These are phyloP conservation scores for Cystobasidium slooffiae DNA, from an alignment of 1,284 basidiomycete genomes.

Conservation along the genomic window DNA sequence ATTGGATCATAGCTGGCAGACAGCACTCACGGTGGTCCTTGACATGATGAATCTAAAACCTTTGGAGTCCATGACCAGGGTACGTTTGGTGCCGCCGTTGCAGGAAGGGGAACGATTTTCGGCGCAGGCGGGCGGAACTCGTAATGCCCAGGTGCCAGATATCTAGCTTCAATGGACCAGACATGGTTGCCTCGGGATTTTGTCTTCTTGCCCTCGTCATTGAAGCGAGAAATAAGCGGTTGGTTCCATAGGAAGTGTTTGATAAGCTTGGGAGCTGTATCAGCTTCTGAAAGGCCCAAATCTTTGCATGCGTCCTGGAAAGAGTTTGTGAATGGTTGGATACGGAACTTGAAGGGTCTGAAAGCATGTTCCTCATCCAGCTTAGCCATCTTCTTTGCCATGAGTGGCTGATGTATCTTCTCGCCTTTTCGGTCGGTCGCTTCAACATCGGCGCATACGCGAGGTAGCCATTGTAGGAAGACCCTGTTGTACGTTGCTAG, in stretches of 20 bases:
- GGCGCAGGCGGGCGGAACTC: slow-evolving; percentile 89
- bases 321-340: slow-evolving; percentile 96
- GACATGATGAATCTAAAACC: slow-evolving; percentile 90
- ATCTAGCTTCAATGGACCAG: slow-evolving; percentile 97
- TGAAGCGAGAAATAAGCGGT: slow-evolving; percentile 93
- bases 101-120: slow-evolving; percentile 77
- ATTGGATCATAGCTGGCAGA: not conserved
- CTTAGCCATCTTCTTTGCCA: slow-evolving; percentile 93
- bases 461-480: slow-evolving; percentile 34
- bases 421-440: slow-evolving; percentile 92
- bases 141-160: slow-evolving; percentile 76
- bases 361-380: slow-evolving; percentile 95
- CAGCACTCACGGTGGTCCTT: slow-evolving; percentile 50
- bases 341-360: slow-evolving; percentile 98
- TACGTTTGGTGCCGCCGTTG: slow-evolving; percentile 76
- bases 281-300: slow-evolving; percentile 61
- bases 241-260: slow-evolving; percentile 94
- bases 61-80: slow-evolving; percentile 90
- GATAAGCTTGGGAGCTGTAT: slow-evolving; percentile 67
- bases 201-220: slow-evolving; percentile 98
- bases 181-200: slow-evolving; percentile 99
- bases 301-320: slow-evolving; percentile 83
- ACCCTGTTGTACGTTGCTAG: slow-evolving; percentile 20
- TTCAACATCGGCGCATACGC: slow-evolving; percentile 59
- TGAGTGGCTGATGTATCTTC: slow-evolving; percentile 95